Conservation (phyloP, 2,329 filamentous ascomycete species). For the Stachybotrys elegans region DNA sequence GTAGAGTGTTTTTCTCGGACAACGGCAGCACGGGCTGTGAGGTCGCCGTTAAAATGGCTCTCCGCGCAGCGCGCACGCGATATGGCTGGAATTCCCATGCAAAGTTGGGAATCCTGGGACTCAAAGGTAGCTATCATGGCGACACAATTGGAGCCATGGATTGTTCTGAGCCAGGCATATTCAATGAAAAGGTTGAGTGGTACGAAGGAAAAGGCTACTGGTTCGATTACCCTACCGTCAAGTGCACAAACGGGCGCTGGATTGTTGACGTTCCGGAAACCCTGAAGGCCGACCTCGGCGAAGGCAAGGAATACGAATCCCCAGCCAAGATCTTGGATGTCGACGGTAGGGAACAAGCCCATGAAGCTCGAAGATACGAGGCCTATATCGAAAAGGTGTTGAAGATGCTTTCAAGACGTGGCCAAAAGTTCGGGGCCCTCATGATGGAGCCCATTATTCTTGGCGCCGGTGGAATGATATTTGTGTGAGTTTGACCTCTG, state of each 20-base stretch:
- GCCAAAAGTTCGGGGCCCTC: constrained; percentile 67
- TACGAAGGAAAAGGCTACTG: constrained; percentile 74
- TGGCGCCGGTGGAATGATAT: constrained; percentile 78
- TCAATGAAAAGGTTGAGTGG: constrained; percentile 82
- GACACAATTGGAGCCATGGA: constrained; percentile 90
- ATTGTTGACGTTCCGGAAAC: constrained; percentile 49
- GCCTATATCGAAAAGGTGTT: constrained; percentile 53
- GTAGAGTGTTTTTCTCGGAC: constrained; percentile 75
- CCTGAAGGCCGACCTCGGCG: constrained; percentile 40
- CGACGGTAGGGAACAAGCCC: constrained; percentile 36
- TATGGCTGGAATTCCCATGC: constrained; percentile 59
- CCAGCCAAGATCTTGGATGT: constrained; percentile 59
- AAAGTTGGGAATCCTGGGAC: constrained; percentile 63
- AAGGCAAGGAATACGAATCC: constrained; percentile 36
- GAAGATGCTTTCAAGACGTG: constrained; percentile 45
- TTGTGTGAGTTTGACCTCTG: constrained; percentile 59
- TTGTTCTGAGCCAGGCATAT: constrained; percentile 70
- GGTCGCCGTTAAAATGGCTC: constrained; percentile 79
- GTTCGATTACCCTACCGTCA: constrained; percentile 73
- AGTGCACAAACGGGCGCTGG: constrained; percentile 64
- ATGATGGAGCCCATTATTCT: constrained; percentile 78
- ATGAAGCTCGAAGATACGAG: constrained; percentile 49
- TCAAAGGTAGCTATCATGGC: constrained; percentile 80
- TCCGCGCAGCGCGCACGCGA: constrained; percentile 61
- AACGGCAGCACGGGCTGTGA: constrained; percentile 81